These are phyloP conservation scores for bread wheat (Triticum aestivum) DNA, from an alignment of 176 grass and related monocot species.

Conservation along the genomic window DNA sequence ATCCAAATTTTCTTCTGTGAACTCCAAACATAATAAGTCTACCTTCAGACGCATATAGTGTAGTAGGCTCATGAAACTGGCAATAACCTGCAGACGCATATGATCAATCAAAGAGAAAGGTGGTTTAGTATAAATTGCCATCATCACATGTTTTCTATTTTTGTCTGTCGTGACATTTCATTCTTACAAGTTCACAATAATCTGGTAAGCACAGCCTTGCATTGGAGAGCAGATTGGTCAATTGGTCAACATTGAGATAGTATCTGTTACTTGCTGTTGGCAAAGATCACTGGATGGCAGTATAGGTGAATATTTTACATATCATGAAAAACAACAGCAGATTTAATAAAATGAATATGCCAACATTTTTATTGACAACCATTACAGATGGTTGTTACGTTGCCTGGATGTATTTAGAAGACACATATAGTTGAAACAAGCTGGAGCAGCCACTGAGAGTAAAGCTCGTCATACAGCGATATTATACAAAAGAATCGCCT, in stretches of 20 bases:
- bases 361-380: constrained; percentile 18
- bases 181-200: background rate
- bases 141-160: background rate
- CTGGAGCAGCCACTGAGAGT: background rate
- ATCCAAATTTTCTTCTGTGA: background rate
- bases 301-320: background rate
- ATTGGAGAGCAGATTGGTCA: background rate
- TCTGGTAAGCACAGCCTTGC: background rate
- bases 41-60: background rate
- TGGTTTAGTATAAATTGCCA: background rate
- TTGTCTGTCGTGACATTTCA: background rate
- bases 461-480: background rate
- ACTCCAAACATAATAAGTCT: background rate
- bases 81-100: background rate
- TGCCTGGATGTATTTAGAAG: background rate
- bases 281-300: background rate
- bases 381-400: constrained; percentile 17
- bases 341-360: background rate
- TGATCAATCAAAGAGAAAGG: background rate
- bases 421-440: background rate
- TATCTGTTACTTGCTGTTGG: background rate
- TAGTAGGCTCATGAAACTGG: background rate
- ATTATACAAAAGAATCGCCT: background rate
- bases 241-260: background rate
- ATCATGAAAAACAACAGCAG: background rate